Base-by-base conservation (phyloP, 1,284 basidiomycete genomes). In the Trichosporon faecale region DNA sequence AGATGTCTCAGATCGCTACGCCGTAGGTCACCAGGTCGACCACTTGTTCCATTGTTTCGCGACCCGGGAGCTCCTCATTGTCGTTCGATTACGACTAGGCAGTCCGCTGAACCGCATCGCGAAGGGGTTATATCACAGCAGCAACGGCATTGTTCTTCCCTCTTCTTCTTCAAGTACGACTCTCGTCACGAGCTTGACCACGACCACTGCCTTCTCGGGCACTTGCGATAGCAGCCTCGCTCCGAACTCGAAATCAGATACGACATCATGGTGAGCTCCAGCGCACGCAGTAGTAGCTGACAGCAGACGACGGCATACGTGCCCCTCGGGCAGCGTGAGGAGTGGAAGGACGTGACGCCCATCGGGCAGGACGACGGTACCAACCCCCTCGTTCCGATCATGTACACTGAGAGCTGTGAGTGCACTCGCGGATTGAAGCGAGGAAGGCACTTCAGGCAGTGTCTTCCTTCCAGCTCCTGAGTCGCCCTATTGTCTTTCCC, bases 381-480 rank as follows among this genome's bases (percentile, higher is more conserved):
- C 29, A 88, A 89, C 71, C 91, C 93, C 0, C 86, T 97, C 52
- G 93, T 93, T 0, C 91, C 93, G 0, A 97, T 97, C 80, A 90
- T 94, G 81, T 97, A 97, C 79, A 89, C 88, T 5, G 85, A 86
- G 64, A 89, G 94, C 85, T 97, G 94, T 95, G 74, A 81, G 93
- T 31, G 25, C 7, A 61, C 14, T 7, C 2, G 12, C 16, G 23
- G 55, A 37, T 27, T 57, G 16, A 29, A n/a, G 8, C 46, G 6
- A 33, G 16, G 9, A 25, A 52, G 5, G 23, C 33, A 21, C 40
- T 5, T 44, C 40, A 44, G 16, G 33, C 33, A 33, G n/a, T 37
- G 35, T 37, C 35, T 37, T 37, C 35, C 35, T 37, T 14, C 9
- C 35, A 3, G 3, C 35, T 37, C 12, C n/a, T n/a, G n/a, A n/a